Evolutionary conservation across 257 asterid genomes (phyloP), one percentile per base, ranked within the genome.

Genomic region (Solanum paucissectum): DNA sequence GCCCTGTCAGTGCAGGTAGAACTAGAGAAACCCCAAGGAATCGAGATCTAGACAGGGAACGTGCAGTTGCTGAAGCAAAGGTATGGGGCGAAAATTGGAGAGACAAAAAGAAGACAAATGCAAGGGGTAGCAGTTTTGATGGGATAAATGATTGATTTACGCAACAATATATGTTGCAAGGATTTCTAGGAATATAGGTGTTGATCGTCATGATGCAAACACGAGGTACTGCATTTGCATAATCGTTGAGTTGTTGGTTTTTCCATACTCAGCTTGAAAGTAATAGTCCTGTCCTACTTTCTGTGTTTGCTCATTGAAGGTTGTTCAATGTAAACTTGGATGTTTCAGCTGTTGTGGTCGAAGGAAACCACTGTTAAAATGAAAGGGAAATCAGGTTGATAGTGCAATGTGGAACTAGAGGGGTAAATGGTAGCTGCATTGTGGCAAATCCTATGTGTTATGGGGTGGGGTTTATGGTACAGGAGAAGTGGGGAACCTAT

Each of bases 41-140:
- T 76, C 90, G 97, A 13, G 98, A 92, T 87, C 68, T 94, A 40
- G 98, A 95, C 52, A 91, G 98, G 82, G 98, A 95, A 84, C 95
- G 98, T 0, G 98, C 96, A 3, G 98, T 97, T 87, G 98, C 99
- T 5, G 92, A 93, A 91, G 99, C 99, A 0, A 97, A 94, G 90
- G 98, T 97, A 42, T 97, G 98, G 99, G 98, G 98, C 0, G 98
- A 94, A 90, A 95, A 93, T 84, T 92, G 95, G 98, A 93, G 98
- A 88, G 98, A 92, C 73, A 91, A 90, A 62, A 94, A 92, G 91
- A 90, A 87, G 66, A 89, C 86, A 7, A 90, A 88, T 71, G 91
- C 88, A 32, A 86, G 46, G 77, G 94, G 94, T 38, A 93, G 95
- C 89, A 93, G 96, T 89, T 94, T 94, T 73, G 98, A 96, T 87